Evolutionary conservation across 495 filamentous ascomycete genomes (phyloP).

Genomic region (Copromyces sp.): DNA sequence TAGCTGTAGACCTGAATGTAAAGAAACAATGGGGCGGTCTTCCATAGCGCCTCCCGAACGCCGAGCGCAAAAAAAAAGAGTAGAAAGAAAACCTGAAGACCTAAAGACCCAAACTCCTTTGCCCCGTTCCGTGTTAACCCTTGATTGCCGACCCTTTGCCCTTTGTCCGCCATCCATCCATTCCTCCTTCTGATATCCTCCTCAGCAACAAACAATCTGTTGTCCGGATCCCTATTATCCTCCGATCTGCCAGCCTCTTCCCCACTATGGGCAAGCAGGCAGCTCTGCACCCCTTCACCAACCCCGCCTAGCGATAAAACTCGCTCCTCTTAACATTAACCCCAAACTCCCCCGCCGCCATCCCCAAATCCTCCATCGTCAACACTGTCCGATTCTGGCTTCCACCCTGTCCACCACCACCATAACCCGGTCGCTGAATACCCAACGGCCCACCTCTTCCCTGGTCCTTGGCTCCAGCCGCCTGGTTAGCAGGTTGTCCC

Average conservation of each 20-base stretch:
- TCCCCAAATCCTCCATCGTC: conserved; percentile 97
- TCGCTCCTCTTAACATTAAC: conserved; percentile 95
- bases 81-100: not conserved
- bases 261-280: too few species aligned
- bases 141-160: not conserved
- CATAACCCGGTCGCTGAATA: conserved; percentile 83
- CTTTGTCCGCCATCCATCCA: not conserved
- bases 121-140: not conserved
- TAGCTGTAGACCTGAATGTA: not conserved
- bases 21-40: not conserved
- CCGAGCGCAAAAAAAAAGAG: not conserved
- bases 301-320: conserved; percentile 65
- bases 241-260: not conserved
- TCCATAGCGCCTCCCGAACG: not conserved
- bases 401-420: conserved; percentile 83
- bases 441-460: conserved; percentile 60
- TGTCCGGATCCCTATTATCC: not conserved
- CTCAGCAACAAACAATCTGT: not conserved
- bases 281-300: not conserved
- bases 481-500: conserved; percentile 43
- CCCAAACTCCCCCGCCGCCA: conserved; percentile 94
- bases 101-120: not conserved
- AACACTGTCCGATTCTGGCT: conserved; percentile 87
- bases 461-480: conserved; percentile 47
- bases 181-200: not conserved